A percentile compares a stretch with the other conserved stretches of the same genome.
Evolutionary conservation across 257 asterid species (phyloP).

Genomic region (Solanum peruvianum): DNA sequence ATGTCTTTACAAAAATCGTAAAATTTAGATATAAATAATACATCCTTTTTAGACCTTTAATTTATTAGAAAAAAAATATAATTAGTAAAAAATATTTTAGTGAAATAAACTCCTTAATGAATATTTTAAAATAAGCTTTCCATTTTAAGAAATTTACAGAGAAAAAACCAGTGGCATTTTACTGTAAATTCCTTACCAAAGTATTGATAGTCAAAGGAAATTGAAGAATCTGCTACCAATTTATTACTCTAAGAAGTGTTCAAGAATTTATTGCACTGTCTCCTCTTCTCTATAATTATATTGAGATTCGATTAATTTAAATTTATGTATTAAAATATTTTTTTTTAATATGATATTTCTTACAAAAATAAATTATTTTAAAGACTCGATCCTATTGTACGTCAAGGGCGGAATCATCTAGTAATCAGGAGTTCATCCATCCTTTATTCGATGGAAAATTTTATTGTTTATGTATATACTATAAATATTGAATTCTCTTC

Average conservation of each 20-base stretch:
- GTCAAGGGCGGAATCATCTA: neutral
- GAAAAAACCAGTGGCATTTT: neutral
- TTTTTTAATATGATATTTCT: neutral
- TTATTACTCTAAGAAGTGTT: neutral
- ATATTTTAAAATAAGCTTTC: neutral
- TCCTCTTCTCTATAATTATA: neutral
- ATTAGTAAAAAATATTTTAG: no score
- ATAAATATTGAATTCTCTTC: neutral
- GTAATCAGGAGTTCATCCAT: neutral
- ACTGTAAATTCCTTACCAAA: neutral
- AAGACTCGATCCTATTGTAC: neutral
- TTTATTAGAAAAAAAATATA: neutral
- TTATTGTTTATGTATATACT: neutral
- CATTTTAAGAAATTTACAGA: neutral
- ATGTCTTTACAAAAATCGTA: neutral
- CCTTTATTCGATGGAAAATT: fast-evolving
- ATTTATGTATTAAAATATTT: neutral
- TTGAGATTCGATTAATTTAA: neutral
- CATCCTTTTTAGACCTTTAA: neutral
- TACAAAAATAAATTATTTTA: no score
- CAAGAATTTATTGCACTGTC: neutral
- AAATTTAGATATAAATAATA: neutral
- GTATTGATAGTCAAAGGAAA: neutral
- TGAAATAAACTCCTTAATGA: neutral
- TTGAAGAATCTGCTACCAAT: neutral